Evolutionary conservation across 2,329 filamentous ascomycete genomes (phyloP), one percentile per base, ranked within the genome.

Genomic region (Stagonosporopsis cucurbitacearum): DNA sequence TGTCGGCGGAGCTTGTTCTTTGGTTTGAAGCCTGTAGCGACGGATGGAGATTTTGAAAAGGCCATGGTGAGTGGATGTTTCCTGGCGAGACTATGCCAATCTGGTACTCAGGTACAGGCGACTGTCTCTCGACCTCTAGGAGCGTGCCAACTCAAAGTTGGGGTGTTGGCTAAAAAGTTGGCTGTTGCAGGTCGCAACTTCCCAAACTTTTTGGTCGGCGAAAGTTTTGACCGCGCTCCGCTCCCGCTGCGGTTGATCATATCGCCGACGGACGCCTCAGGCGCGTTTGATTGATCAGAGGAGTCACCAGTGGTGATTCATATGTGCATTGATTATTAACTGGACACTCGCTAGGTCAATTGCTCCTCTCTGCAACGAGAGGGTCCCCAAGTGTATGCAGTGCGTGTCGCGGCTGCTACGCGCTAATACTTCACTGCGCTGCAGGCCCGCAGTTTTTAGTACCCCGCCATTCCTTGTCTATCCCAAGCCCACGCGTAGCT

Each of bases 1-100:
- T 95, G 85, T 59, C 95, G 85, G 71, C 88, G 88, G 20, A 91
- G 78, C 76, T 96, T 97, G 78, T 96, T 96, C 58, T 82, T 83
- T 1, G 87, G 81, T 62, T 84, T 85, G 71, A 83, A 81, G 75
- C 76, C 45, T 74, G 79, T 67, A 79, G 80, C 26, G 77, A 73
- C 33, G 78, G 80, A 51, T 74, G 76, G 57, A 73, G 77, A 44
- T 60, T 80, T 79, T 59, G 78, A 82, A 22, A 79, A 78, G 28
- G 77, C 80, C 84, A 86, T 86, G 32, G 2, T 57, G 52, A 43
- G 36, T 37, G 36, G 19, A 43, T 7, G 36, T 39, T 5, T 7
- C 4, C 28, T 25, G 47, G 30, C n/a, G 1, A n/a, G 40, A 48
- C 2, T 51, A 17, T 25, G 47, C 47, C 47, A 56, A 39, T 13